phyloP scores from a whole-genome alignment of 2,329 filamentous ascomycete species.

The Colletotrichum chlorophyti region DNA sequence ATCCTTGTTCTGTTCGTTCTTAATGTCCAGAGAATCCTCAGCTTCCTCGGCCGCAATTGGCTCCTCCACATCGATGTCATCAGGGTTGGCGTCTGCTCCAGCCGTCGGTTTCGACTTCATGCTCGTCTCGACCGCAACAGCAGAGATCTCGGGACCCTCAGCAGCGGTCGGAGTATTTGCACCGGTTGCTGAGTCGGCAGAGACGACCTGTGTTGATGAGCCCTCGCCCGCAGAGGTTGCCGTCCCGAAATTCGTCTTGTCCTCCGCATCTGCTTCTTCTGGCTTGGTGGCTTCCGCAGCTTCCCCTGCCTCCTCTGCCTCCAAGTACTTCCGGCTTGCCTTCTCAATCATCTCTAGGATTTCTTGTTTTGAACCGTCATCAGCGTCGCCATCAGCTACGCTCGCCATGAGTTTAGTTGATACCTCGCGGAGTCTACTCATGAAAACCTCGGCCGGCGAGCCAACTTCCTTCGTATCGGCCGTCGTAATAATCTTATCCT shows the following conservation, averaged over 20 bases:
- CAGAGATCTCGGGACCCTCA: background rate
- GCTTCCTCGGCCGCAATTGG: conserved; percentile 33
- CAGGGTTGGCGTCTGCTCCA: conserved; percentile 37
- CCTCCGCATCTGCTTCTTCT: background rate
- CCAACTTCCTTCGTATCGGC: background rate
- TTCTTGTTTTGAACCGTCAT: conserved; percentile 48
- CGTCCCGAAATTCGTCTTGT: background rate
- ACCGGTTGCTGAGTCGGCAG: background rate
- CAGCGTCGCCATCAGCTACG: conserved; percentile 39
- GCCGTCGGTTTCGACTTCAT: background rate
- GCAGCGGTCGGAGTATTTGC: background rate
- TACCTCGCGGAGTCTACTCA: conserved; percentile 46
- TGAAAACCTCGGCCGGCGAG: conserved; percentile 39
- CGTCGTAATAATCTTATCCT: conserved; percentile 10
- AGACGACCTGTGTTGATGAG: background rate
- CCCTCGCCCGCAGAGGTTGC: background rate
- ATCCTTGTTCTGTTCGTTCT: background rate
- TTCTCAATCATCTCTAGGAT: conserved; percentile 57
- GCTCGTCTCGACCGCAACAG: background rate
- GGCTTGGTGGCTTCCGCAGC: conserved; percentile 2
- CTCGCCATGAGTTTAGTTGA: conserved; percentile 51
- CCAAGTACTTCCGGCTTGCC: conserved; percentile 59
- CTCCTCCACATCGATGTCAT: conserved; percentile 58
- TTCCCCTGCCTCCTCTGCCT: conserved; percentile 40
- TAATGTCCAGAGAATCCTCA: conserved; percentile 35